Conservation (phyloP, 306 rosid species). For the Urtica urens region DNA sequence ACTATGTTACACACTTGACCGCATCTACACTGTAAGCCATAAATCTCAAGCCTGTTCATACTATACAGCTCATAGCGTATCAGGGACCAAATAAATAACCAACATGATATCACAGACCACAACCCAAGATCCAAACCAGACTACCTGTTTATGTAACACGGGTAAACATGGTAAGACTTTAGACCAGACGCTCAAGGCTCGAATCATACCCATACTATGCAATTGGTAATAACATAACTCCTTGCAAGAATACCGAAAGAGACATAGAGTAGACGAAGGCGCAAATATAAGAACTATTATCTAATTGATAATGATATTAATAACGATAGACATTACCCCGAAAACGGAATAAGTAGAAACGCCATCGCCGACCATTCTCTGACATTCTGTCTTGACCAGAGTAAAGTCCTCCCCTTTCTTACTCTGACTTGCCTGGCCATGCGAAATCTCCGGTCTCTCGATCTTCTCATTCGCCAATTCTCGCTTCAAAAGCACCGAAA, state of each 20-base stretch:
- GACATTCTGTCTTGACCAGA: slow-evolving; percentile 66
- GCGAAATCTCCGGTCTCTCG: slow-evolving; percentile 75
- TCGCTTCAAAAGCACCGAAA: slow-evolving; percentile 83
- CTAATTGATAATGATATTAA: too few relatives aligned
- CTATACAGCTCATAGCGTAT: not conserved
- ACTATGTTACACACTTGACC: not conserved
- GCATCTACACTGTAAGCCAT: not conserved
- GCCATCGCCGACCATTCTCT: slow-evolving; percentile 91
- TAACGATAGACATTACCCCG: slow-evolving; percentile 75
- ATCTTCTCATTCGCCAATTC: slow-evolving; percentile 79
- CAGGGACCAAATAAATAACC: slow-evolving; percentile 1
- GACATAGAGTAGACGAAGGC: too few relatives aligned
- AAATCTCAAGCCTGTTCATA: not conserved
- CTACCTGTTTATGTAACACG: too few relatives aligned
- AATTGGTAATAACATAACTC: too few relatives aligned
- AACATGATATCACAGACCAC: too few relatives aligned
- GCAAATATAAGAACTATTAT: too few relatives aligned
- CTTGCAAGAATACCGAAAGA: too few relatives aligned
- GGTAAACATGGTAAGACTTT: too few relatives aligned
- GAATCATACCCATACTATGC: too few relatives aligned
- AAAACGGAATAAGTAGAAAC: slow-evolving; percentile 82
- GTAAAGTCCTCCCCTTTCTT: slow-evolving; percentile 96
- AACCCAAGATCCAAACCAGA: too few relatives aligned
- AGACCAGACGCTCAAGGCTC: too few relatives aligned
- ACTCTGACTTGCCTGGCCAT: slow-evolving; percentile 86